Evolutionary conservation across 805 yeast species (phyloP), one percentile per base, ranked within the genome.

Genomic region (Starmerella powellii): DNA sequence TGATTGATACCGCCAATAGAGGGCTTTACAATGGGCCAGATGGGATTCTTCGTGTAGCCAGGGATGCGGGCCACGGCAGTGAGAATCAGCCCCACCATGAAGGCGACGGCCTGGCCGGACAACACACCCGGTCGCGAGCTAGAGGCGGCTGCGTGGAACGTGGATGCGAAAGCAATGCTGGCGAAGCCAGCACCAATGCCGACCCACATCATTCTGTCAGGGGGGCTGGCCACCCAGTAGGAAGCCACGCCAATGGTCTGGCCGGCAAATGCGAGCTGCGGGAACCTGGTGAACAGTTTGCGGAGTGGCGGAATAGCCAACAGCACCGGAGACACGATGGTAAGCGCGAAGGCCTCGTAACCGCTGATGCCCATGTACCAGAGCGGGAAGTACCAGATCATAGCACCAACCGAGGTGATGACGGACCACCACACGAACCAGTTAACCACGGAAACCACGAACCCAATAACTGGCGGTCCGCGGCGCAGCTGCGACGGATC

Each of bases 301-400:
- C 70, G 64, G 3, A 70, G 26, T n/a, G 64, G 63, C 13, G 74
- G 68, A 13, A 78, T 49, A 4, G 62, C 61, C 3, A 81, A 39
- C 10, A 76, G 41, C 30, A 77, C 64, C 18, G 76, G 63, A 6
- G 74, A 56, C 36, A 84, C 67, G 2, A 76, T 71, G 8, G 45
- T 34, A 10, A 44, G 26, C 12, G 44, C 30, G 20, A 38, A 48
- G 0, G 80, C 80, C 63, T 91, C 98, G 59, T 82, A 87, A 3
- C 98, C 98, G 2, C 94, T 81, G 42, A 91, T 80, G 6, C 96
- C 97, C 96, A 91, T 86, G 58, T 81, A 74, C 98, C 98, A 91
- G 48, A 91, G 67, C 10, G 98, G 98, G 70, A 91, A 91, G 65
- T 83, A 84, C 98, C 98, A 91, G 38, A 91, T 77, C 56, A 91